Base-by-base conservation (phyloP, 345 rosid species). In the Euphorbia lathyris region DNA sequence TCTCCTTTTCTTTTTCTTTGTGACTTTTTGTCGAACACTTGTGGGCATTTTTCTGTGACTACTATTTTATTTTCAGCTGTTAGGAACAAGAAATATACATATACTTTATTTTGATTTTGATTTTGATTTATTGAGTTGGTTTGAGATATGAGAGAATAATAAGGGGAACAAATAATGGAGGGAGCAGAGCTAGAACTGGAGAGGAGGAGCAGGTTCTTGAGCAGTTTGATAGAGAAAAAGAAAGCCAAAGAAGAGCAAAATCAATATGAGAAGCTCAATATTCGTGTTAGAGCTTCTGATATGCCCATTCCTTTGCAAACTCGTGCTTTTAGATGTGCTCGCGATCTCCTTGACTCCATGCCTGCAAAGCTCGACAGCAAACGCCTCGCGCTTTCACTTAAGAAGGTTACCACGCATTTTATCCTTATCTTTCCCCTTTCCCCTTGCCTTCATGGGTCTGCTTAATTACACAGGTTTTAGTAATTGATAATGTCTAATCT, bases 151-250 rank as follows among this genome's bases (percentile, higher is more conserved):
- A 63, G 9, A 19, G 26, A 9, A 14, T 47, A 55, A 63, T 47
- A 55, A 63, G 57, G 43, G 23, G 26, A n/a, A 14, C 14, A 45
- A 6, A 40, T 63, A 30, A 87, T 89, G 97, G 97, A 89, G 22
- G 90, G 88, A 55, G 97, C 93, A 30, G 96, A 88, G 78, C 69
- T 80, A 84, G 99, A 95, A 72, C 72, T 95, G 58, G 97, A 92
- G 92, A 84, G 97, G 75, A 72, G 97, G 70, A 95, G 97, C 88
- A 87, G 84, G 85, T 92, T 87, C 80, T 75, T 95, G 81, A 92
- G 25, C 83, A 82, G 96, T 71, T 81, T 95, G 78, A 95, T 95
- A 77, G 93, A 90, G 87, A 92, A 86, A 83, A 92, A 92, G 89
- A 92, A 88, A 75, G 93, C 90, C 0, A 78, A 73, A 55, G 92